Conservation (phyloP, 225 moss, liverwort and hornwort genomes). For the Pseudoscleropodium purum region DNA sequence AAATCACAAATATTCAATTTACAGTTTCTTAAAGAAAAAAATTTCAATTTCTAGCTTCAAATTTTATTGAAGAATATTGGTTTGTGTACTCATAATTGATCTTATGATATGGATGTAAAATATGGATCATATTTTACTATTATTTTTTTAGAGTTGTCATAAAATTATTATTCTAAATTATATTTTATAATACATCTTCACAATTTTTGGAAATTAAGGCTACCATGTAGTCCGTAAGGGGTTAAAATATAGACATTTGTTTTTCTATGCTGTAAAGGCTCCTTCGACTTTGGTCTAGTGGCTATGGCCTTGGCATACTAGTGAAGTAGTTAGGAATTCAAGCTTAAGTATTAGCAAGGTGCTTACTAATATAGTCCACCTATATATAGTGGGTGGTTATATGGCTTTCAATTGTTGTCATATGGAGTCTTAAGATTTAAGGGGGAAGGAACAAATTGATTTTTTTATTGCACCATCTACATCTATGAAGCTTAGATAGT, state of each 20-base stretch:
- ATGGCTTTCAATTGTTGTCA: background rate
- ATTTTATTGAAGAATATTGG: background rate
- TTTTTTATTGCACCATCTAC: background rate
- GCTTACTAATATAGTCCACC: rapidly evolving
- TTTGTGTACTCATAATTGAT: background rate
- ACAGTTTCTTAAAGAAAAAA: background rate
- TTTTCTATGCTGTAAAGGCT: background rate
- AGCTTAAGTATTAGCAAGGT: rapidly evolving
- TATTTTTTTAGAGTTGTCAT: background rate
- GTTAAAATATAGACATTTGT: background rate
- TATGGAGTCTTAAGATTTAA: background rate
- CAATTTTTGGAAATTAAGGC: background rate
- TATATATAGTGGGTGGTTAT: background rate
- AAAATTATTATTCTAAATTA: background rate
- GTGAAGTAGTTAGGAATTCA: background rate
- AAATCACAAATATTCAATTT: background rate
- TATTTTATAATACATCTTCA: no score
- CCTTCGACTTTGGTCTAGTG: background rate
- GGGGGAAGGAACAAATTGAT: background rate
- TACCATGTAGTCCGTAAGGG: rapidly evolving
- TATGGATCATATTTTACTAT: background rate
- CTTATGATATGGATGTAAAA: background rate
- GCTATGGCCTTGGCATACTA: background rate
- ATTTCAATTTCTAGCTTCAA: background rate
- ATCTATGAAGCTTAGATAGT: background rate